phyloP scores from a whole-genome alignment of 164 flowering plant genomes.

The Aristolochia californica region DNA sequence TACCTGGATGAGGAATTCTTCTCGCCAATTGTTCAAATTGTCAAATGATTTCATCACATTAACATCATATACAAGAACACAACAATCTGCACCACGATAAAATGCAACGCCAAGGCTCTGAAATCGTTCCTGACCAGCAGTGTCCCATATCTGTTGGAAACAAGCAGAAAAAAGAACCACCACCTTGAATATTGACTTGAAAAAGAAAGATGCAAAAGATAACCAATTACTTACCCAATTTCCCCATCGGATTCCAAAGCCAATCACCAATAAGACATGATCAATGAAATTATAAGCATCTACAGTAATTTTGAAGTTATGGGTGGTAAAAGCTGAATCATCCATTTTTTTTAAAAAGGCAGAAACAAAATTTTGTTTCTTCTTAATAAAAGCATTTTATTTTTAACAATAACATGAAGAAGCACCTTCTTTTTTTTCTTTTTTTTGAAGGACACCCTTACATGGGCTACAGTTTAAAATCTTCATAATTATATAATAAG shows the following conservation, averaged over 20 bases:
- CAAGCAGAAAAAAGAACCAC: slow-evolving; percentile 1
- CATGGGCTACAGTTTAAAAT: no score
- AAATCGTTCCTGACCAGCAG: slow-evolving; percentile 94
- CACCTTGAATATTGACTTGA: background rate
- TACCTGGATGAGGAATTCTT: slow-evolving; percentile 91
- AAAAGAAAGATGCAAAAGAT: background rate
- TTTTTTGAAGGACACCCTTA: no score
- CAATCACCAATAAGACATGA: background rate
- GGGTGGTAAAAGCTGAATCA: no score
- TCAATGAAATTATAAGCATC: no score
- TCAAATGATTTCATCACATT: slow-evolving; percentile 85
- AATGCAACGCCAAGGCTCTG: slow-evolving; percentile 96
- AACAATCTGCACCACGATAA: slow-evolving; percentile 95
- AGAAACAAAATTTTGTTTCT: no score
- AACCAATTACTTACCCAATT: background rate
- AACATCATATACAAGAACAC: slow-evolving; percentile 95
- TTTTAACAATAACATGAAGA: no score
- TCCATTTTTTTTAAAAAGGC: no score
- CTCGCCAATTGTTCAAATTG: slow-evolving; percentile 86
- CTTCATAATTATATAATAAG: no score
- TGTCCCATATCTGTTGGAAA: slow-evolving; percentile 78
- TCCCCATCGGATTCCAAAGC: background rate
- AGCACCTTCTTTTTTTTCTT: no score
- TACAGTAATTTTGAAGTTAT: no score
- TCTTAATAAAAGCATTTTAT: no score